phyloP scores from a whole-genome alignment of 495 filamentous ascomycete genomes.

The Glutinoglossum americanum region DNA sequence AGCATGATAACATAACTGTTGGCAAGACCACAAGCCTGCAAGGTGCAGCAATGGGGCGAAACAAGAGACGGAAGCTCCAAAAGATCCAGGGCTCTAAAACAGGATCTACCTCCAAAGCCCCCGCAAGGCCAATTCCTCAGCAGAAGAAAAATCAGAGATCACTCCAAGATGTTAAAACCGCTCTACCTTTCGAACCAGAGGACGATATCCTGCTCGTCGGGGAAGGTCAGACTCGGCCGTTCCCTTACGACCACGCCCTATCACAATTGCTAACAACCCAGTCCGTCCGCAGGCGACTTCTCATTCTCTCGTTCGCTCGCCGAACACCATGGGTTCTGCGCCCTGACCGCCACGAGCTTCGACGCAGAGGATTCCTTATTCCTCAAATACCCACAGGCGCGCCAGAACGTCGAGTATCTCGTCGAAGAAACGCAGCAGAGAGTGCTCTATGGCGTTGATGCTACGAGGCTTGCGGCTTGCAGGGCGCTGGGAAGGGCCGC shows the following conservation, averaged over 20 bases:
- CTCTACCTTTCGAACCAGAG: slow-evolving; percentile 49
- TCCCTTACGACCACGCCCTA: background rate
- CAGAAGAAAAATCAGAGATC: background rate
- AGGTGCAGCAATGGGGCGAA: background rate
- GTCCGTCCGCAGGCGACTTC: slow-evolving; percentile 39
- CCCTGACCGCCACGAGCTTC: slow-evolving; percentile 41
- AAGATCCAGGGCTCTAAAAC: too few species aligned
- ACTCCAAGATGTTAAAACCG: slow-evolving; percentile 6
- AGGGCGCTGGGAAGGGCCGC: slow-evolving; percentile 11
- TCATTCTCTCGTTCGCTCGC: slow-evolving; percentile 65
- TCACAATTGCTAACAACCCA: background rate
- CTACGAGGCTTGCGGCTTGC: slow-evolving; percentile 38
- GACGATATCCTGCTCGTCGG: slow-evolving; percentile 69
- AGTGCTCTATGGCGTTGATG: slow-evolving; percentile 54
- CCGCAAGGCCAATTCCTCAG: background rate
- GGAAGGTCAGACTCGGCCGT: slow-evolving; percentile 31
- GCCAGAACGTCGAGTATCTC: slow-evolving; percentile 34
- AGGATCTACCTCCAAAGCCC: background rate
- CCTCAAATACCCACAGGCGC: slow-evolving; percentile 60
- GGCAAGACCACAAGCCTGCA: background rate
- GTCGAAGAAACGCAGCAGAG: slow-evolving; percentile 18
- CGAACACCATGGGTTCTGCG: slow-evolving; percentile 43
- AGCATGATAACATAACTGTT: background rate
- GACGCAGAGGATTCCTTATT: slow-evolving; percentile 31
- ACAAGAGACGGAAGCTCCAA: background rate